Evolutionary conservation across 129 eudicot genomes (phyloP).

Genomic region (Chrysanthemum makinoi): DNA sequence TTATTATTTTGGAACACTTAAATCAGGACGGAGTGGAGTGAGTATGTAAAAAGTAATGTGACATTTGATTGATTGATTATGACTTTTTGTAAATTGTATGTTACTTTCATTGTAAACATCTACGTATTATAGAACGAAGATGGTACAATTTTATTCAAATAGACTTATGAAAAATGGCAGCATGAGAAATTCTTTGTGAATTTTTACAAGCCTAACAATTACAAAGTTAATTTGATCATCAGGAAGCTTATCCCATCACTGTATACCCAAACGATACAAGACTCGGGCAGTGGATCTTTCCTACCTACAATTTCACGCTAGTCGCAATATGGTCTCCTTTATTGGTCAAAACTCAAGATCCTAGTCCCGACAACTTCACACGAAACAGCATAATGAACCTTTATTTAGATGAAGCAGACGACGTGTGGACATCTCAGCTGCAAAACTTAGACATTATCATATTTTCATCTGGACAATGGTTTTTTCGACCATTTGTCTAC

Average conservation of each 20-base stretch:
- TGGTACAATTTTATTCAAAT: neutral
- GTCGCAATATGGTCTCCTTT: slow-evolving; percentile 54
- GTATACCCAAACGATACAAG: slow-evolving; percentile 37
- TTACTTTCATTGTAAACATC: too few species aligned
- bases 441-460: slow-evolving; percentile 40
- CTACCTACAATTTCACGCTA: slow-evolving; percentile 48
- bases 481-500: slow-evolving; percentile 49
- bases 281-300: slow-evolving; percentile 49
- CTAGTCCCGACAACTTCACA: slow-evolving; percentile 28
- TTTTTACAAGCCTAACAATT: neutral
- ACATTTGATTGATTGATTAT: too few species aligned
- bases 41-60: too few species aligned
- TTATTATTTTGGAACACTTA: too few species aligned
- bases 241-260: slow-evolving; percentile 46
- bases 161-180: neutral
- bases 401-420: slow-evolving; percentile 52
- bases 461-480: slow-evolving; percentile 64
- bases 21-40: too few species aligned
- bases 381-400: slow-evolving; percentile 39
- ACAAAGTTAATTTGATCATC: neutral
- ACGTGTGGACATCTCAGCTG: slow-evolving; percentile 42
- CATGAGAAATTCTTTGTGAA: neutral
- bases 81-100: too few species aligned
- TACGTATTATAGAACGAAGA: too few species aligned
- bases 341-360: slow-evolving; percentile 37